Evolutionary conservation across 768 basidiomycete genomes (phyloP).

Genomic region (Trichaptum fuscoviolaceum): DNA sequence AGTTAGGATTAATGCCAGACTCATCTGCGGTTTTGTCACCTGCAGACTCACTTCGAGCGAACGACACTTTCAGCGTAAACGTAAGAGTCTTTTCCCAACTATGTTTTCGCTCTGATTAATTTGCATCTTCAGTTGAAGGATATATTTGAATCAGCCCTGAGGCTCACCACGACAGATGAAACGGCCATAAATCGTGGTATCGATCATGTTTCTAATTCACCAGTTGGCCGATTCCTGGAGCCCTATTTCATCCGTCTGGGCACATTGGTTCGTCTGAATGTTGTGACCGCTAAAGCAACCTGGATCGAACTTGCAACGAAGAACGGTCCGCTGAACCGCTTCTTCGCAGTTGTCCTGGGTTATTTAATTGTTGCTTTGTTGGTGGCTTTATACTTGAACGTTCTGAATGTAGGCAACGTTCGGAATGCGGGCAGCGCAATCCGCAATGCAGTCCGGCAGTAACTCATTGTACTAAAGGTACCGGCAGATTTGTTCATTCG

Average conservation of each 20-base stretch:
- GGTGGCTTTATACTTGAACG: slow-evolving; percentile 65
- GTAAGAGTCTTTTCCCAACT: neutral
- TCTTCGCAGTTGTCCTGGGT: slow-evolving; percentile 69
- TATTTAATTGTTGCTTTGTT: slow-evolving; percentile 60
- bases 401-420: no score
- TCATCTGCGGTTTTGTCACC: no score
- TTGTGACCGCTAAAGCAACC: slow-evolving; percentile 30
- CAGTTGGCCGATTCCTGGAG: no score
- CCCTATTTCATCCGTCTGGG: slow-evolving; percentile 63
- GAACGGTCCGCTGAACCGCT: slow-evolving; percentile 57
- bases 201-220: slow-evolving; percentile 20
- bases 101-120: no score
- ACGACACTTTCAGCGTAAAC: neutral
- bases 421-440: slow-evolving; percentile 71
- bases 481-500: slow-evolving; percentile 9
- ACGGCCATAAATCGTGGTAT: no score
- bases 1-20: no score
- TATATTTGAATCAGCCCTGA: no score
- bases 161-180: no score
- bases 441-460: slow-evolving; percentile 73
- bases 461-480: slow-evolving; percentile 84
- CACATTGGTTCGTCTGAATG: slow-evolving; percentile 41
- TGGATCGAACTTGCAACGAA: no score
- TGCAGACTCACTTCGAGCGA: neutral
- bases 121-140: no score